A percentile compares a stretch with the other conserved stretches of the same genome.
phyloP scores from a whole-genome alignment of 164 flowering plant genomes.

The Taxillus chinensis region DNA sequence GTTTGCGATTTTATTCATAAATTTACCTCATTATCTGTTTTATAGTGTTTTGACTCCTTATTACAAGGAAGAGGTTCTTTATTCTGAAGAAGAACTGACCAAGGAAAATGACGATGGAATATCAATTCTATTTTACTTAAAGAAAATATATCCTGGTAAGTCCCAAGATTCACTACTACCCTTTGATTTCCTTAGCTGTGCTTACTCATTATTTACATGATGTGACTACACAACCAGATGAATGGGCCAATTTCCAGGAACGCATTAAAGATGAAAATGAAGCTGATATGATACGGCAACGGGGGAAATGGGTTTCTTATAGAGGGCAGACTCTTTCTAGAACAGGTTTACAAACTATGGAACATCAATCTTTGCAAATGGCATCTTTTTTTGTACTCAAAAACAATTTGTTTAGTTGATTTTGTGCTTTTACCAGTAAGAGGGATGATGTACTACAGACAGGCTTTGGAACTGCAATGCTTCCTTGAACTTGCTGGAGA shows the following conservation, averaged over 20 bases:
- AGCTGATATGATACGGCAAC: slow-evolving; percentile 36
- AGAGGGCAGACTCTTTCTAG: slow-evolving; percentile 93
- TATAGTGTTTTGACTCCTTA: slow-evolving; percentile 92
- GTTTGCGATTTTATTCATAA: too few relatives aligned
- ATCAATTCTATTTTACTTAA: slow-evolving; percentile 73
- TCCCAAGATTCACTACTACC: slow-evolving; percentile 4
- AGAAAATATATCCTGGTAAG: slow-evolving; percentile 88
- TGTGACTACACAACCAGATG: slow-evolving; percentile 37
- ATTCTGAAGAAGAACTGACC: slow-evolving; percentile 69
- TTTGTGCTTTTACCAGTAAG: slow-evolving; percentile 47
- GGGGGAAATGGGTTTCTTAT: slow-evolving; percentile 97
- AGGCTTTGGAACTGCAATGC: slow-evolving; percentile 83
- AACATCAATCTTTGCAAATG: too few relatives aligned
- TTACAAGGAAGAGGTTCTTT: slow-evolving; percentile 85
- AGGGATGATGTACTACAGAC: slow-evolving; percentile 98
- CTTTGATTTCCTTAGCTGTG: slow-evolving; percentile 3
- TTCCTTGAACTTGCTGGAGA: slow-evolving; percentile 67
- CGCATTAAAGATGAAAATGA: slow-evolving; percentile 36
- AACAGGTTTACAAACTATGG: slow-evolving; percentile 46
- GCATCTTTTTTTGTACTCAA: too few relatives aligned
- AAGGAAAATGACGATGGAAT: slow-evolving; percentile 97
- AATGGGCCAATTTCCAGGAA: slow-evolving; percentile 70
- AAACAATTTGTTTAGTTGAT: background rate
- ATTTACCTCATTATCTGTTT: background rate
- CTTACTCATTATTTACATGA: slow-evolving; percentile 2